phyloP scores from a whole-genome alignment of 192 early-diverging fungal genomes.

The Linnemannia exigua region DNA sequence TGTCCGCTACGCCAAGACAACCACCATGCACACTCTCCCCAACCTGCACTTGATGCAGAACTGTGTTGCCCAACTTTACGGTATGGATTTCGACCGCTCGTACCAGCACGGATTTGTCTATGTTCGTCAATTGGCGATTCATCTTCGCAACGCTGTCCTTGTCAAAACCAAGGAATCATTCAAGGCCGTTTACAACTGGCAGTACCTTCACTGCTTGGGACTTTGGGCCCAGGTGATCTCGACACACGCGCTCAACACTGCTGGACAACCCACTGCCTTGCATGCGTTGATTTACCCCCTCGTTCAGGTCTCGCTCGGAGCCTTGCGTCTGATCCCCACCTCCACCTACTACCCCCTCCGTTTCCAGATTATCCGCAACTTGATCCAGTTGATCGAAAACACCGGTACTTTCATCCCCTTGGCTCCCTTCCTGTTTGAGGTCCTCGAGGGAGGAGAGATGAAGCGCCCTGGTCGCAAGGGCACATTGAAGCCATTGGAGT shows the following conservation, averaged over 20 bases:
- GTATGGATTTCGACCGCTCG: constrained; percentile 79
- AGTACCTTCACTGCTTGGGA: constrained; percentile 92
- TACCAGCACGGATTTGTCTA: constrained; percentile 97
- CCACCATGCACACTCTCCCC: constrained; percentile 84
- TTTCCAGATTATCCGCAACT: constrained; percentile 83
- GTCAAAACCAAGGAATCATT: constrained; percentile 88
- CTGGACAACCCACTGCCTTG: constrained; percentile 65
- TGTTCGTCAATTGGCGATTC: constrained; percentile 94
- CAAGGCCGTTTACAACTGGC: constrained; percentile 97
- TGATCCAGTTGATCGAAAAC: constrained; percentile 78
- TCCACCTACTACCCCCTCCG: constrained; percentile 94
- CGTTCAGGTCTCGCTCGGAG: constrained; percentile 82
- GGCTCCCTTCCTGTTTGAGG: constrained; percentile 87
- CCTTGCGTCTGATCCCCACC: constrained; percentile 87
- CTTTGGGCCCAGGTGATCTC: constrained; percentile 91
- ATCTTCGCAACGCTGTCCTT: constrained; percentile 90
- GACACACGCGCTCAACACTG: constrained; percentile 73
- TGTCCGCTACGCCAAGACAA: constrained; percentile 81
- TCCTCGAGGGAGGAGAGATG: constrained; percentile 83
- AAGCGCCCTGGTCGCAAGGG: constrained; percentile 78
- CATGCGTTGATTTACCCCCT: constrained; percentile 91
- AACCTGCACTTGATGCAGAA: constrained; percentile 93
- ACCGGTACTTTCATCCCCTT: constrained; percentile 89
- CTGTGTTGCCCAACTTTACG: constrained; percentile 92
- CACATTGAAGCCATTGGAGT: constrained; percentile 89